Base-by-base conservation (phyloP, 306 rosid species). In the Benincasa hispida region DNA sequence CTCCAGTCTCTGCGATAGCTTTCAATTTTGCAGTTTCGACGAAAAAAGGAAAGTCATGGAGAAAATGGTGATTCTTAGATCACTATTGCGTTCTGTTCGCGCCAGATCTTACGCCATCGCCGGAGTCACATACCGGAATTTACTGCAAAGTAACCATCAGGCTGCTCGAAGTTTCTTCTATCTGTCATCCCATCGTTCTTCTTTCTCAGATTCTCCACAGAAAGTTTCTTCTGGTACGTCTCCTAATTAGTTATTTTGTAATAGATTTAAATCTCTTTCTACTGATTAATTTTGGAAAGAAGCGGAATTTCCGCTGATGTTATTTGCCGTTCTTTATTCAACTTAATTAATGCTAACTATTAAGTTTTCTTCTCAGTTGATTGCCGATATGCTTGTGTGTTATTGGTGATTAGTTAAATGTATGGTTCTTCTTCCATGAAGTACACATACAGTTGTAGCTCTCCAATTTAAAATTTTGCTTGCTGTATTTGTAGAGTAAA, bases 81-180 rank as follows among this genome's bases (percentile, higher is more conserved):
- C 97, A 69, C 56, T 92, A 0, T 82, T 58, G 84, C 92, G 96
- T 41, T 89, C 95, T 30, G 48, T 89, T 41, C 72, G 81, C 79
- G 84, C 78, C 90, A 81, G 90, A 92, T 92, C 99, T 78, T 75
- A 65, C 19, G 67, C 76, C 19, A 21, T 82, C 60, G 68, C 88
- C 0, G 67, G 89, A 6, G 42, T 79, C 80, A 65, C 72, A 61
- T 83, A 34, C 72, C 42, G 75, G 37, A 28, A 13, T 47, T 79
- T 61, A 24, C 68, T 75, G 2, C 76, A 77, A 32, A 84, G 59
- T 78, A 72, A 73, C 19, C 39, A 51, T 82, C 47, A 24, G 77
- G 79, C 78, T 24, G 79, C 39, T 47, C 82, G 78, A 21, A 54
- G 84, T 81, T 45, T 87, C 51, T 84, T 82, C 75, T 60, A 41